Evolutionary conservation across 495 filamentous ascomycete genomes (phyloP).

Genomic region (Neurospora cerealis): DNA sequence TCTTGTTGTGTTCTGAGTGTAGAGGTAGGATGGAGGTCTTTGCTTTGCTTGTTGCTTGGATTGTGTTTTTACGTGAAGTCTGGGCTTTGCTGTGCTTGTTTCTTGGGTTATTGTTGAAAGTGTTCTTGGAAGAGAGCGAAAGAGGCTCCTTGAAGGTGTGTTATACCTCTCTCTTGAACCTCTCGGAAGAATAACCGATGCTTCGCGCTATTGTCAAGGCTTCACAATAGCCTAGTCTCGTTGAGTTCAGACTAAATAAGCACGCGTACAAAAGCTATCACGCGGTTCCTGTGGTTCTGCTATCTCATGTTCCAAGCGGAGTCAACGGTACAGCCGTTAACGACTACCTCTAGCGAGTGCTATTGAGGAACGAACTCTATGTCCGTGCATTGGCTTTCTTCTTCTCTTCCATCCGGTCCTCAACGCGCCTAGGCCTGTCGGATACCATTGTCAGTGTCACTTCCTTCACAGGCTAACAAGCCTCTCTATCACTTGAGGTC

Average conservation of each 20-base stretch:
- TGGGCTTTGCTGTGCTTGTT: neutral
- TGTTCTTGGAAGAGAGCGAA: neutral
- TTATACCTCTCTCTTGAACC: neutral
- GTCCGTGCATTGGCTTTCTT: neutral
- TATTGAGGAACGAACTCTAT: neutral
- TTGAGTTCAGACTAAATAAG: neutral
- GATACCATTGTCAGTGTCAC: neutral
- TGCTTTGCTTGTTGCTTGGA: neutral
- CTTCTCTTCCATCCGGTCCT: neutral
- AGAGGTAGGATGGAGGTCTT: neutral
- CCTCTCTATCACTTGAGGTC: neutral
- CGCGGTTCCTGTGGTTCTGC: neutral
- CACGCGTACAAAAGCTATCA: neutral
- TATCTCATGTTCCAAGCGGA: neutral
- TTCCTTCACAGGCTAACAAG: neutral
- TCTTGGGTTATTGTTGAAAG: neutral
- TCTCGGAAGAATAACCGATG: neutral
- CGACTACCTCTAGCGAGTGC: neutral
- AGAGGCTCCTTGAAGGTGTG: neutral
- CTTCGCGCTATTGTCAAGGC: neutral
- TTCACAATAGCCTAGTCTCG: neutral
- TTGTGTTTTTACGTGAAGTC: neutral
- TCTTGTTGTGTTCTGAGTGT: neutral
- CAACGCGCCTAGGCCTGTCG: neutral
- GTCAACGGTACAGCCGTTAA: neutral